A percentile compares a stretch with the other conserved stretches of the same genome.
Conservation (phyloP, 1,139 yeast genomes). For the Geotrichum restrictum region DNA sequence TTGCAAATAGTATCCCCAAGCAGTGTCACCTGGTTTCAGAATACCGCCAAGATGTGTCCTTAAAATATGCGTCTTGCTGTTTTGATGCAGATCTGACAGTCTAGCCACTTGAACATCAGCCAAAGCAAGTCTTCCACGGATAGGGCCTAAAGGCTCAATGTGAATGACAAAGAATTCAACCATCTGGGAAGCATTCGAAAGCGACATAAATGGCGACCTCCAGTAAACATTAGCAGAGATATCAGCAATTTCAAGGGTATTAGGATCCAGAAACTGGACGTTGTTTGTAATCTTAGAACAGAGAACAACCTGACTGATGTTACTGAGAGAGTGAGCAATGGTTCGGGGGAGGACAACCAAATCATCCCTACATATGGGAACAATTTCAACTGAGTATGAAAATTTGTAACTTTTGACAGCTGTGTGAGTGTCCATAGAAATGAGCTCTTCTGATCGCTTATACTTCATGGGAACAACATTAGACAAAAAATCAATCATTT, state of each 20-base stretch:
- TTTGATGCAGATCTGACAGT: constrained; percentile 76
- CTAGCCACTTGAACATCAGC: constrained; percentile 91
- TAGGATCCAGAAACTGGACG: constrained; percentile 81
- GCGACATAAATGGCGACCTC: constrained; percentile 78
- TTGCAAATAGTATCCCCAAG: constrained; percentile 78
- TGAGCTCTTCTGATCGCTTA: constrained; percentile 85
- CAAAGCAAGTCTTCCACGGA: constrained; percentile 73
- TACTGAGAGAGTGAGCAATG: constrained; percentile 80
- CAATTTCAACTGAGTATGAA: constrained; percentile 87
- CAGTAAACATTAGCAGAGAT: constrained; percentile 73
- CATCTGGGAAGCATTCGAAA: constrained; percentile 72
- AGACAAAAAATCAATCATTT: constrained; percentile 84
- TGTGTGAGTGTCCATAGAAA: constrained; percentile 87
- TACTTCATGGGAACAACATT: constrained; percentile 85
- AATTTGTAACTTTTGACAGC: constrained; percentile 86
- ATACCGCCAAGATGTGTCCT: constrained; percentile 91
- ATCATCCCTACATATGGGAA: constrained; percentile 97
- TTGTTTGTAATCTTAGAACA: constrained; percentile 81
- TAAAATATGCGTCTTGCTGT: constrained; percentile 72
- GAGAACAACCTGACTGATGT: constrained; percentile 74
- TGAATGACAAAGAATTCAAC: constrained; percentile 90
- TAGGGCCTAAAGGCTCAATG: constrained; percentile 86
- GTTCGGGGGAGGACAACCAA: constrained; percentile 83
- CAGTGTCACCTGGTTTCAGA: constrained; percentile 93
- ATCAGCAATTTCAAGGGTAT: constrained; percentile 77